Evolutionary conservation across 1,139 yeast species (phyloP).

Genomic region (Yamadazyma pseudoaaseri): DNA sequence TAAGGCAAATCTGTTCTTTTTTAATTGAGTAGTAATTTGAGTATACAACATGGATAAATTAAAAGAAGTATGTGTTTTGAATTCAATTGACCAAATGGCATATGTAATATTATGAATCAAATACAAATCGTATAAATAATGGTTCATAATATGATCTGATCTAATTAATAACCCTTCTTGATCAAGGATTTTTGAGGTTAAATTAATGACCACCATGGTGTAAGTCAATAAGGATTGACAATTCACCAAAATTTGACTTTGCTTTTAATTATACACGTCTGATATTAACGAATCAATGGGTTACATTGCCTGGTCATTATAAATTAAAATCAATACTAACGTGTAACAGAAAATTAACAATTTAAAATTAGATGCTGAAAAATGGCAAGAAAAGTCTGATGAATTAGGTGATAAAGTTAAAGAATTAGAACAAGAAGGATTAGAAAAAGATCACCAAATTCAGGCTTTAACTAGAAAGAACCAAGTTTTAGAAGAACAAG

Average conservation of each 20-base stretch:
- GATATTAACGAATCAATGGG: too few relatives aligned
- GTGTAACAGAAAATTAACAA: conserved; percentile 72
- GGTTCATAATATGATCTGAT: too few relatives aligned
- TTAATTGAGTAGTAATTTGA: conserved; percentile 4
- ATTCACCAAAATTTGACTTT: too few relatives aligned
- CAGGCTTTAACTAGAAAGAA: conserved; percentile 91
- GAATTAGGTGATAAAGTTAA: conserved; percentile 79
- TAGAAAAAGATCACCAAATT: conserved; percentile 93
- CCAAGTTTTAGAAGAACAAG: conserved; percentile 84
- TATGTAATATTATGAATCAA: too few relatives aligned
- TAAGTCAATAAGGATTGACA: too few relatives aligned
- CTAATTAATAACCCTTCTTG: too few relatives aligned
- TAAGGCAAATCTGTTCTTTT: conserved; percentile 7
- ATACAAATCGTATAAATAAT: too few relatives aligned
- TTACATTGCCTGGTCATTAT: too few relatives aligned
- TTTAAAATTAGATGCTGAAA: conserved; percentile 92
- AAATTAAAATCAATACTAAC: neutral
- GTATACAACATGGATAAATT: conserved; percentile 43
- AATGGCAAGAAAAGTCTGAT: conserved; percentile 96
- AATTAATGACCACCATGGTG: too few relatives aligned
- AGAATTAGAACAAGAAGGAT: conserved; percentile 85
- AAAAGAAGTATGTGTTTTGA: conserved; percentile 50
- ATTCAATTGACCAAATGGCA: too few relatives aligned
- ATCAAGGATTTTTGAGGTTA: too few relatives aligned
- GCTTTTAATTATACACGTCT: too few relatives aligned